These are phyloP conservation scores for Aspergillus aculeatinus DNA, from an alignment of 2,329 filamentous ascomycete genomes.

Conservation along the genomic window DNA sequence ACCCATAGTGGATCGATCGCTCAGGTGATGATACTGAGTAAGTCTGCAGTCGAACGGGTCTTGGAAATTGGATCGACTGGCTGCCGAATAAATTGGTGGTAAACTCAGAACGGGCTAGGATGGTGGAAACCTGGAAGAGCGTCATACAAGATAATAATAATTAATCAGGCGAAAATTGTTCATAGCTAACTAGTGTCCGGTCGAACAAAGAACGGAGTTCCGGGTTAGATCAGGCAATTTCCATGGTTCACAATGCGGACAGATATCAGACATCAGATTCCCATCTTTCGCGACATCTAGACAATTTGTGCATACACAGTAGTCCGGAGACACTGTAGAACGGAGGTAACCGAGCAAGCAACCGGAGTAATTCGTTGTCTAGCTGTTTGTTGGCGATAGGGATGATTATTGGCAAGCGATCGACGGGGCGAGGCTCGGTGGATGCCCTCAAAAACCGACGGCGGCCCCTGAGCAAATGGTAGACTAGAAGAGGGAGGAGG, in stretches of 20 bases:
- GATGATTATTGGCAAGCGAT: slow-evolving; percentile 26
- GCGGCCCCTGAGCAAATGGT: slow-evolving; percentile 10
- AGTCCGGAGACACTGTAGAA: not conserved
- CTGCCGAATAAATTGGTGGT: not conserved
- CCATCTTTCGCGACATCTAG: no score
- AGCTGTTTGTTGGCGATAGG: not conserved
- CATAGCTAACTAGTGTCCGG: not conserved
- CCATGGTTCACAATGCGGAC: slow-evolving; percentile 4
- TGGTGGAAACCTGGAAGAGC: not conserved
- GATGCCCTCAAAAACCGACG: slow-evolving; percentile 5
- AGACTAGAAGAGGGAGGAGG: no score
- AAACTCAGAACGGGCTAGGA: not conserved
- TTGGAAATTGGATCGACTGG: not conserved
- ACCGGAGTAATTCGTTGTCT: not conserved
- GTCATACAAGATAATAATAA: not conserved
- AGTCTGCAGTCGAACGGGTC: not conserved
- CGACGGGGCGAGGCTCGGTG: slow-evolving; percentile 27
- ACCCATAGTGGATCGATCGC: not conserved
- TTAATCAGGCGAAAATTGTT: not conserved
- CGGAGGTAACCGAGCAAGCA: not conserved
- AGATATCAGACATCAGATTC: slow-evolving; percentile 1
- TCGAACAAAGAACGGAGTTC: not conserved
- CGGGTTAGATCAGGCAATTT: not conserved
- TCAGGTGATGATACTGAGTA: not conserved
- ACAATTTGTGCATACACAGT: not conserved